These are phyloP conservation scores for Linnemannia zychae DNA, from an alignment of 192 early-diverging fungal species.

Conservation along the genomic window DNA sequence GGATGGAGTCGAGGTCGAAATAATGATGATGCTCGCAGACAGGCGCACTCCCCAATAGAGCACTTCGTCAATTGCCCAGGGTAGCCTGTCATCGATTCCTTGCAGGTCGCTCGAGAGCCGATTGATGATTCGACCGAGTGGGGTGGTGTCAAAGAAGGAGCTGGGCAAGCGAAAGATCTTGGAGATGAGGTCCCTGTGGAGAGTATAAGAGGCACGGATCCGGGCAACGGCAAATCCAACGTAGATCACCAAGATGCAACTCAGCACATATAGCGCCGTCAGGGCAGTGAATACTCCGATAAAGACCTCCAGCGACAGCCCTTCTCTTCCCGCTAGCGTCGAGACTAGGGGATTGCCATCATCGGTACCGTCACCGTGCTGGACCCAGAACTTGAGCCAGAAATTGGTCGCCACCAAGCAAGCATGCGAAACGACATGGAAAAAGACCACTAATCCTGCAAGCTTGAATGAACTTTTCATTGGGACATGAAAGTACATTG, in stretches of 20 bases:
- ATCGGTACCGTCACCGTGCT: conserved; percentile 42
- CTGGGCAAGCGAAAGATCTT: conserved; percentile 75
- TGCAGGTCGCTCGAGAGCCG: conserved; percentile 89
- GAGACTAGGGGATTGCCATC: conserved; percentile 55
- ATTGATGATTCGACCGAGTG: conserved; percentile 80
- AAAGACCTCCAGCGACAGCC: conserved; percentile 57
- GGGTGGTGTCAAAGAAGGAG: conserved; percentile 91
- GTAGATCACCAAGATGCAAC: conserved; percentile 20
- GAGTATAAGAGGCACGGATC: conserved; percentile 64
- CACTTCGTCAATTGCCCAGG: conserved; percentile 63
- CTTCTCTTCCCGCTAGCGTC: conserved; percentile 37
- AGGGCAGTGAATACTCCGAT: conserved; percentile 24
- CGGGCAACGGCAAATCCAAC: conserved; percentile 54
- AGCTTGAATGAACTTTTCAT: conserved; percentile 36
- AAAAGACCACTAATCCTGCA: conserved; percentile 61
- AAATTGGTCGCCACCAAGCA: conserved; percentile 63
- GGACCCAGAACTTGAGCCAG: conserved; percentile 75
- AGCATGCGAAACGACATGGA: conserved; percentile 58
- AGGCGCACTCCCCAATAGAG: conserved; percentile 63
- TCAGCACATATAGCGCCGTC: conserved; percentile 18
- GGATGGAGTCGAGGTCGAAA: conserved; percentile 73
- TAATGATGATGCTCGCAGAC: conserved; percentile 66
- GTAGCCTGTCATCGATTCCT: conserved; percentile 61
- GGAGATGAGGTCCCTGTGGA: conserved; percentile 70
- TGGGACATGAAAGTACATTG: conserved; percentile 9